Base-by-base conservation (phyloP, 2,329 filamentous ascomycete genomes). In the Pseudocercospora fijiensis region DNA sequence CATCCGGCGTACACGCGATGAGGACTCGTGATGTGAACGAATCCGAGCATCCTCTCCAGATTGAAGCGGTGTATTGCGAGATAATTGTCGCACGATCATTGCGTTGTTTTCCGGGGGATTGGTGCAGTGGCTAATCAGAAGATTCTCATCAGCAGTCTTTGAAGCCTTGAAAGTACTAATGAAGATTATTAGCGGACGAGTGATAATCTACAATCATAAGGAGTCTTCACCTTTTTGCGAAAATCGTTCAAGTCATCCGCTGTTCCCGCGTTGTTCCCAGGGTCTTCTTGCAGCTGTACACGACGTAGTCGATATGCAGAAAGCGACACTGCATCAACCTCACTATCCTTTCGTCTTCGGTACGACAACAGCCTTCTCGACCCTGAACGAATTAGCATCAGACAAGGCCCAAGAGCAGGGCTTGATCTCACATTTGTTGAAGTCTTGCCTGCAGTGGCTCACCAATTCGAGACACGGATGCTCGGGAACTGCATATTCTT, bases 341-440 rank as follows among this genome's bases (percentile, higher is more conserved):
- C 73, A 1, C 61, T 79, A 69, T 91, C 87, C 0, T 85, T 82
- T 20, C 90, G 79, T 58, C 92, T 85, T 51, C 87, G 84, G 76
- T 98, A 98, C 0, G 92, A 96, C 58, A 98, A 89, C 37, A 99
- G 82, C 68, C 92, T 85, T 64, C 95, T 86, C 20, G 92, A 95
- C 95, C 93, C 90, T 92, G 55, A 24, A 6, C 11, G 16, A 41
- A 52, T 57, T 6, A 55, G 41, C 57, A 30, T 53, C 7, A n/a
- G 20, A 13, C 47, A 41, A 57, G 41, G 0, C 8, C 3, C 20
- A 28, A 41, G 11, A 53, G 24, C 37, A 33, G 27, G 2, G 13
- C 58, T 10, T n/a, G 18, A 37, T 71, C 81, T 77, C 78, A 91
- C 91, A 99, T 78, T 90, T 95, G 74, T 92, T 94, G 75, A 99